Base-by-base conservation (phyloP, 176 grass and related monocot species). In the Triticum aestivum region DNA sequence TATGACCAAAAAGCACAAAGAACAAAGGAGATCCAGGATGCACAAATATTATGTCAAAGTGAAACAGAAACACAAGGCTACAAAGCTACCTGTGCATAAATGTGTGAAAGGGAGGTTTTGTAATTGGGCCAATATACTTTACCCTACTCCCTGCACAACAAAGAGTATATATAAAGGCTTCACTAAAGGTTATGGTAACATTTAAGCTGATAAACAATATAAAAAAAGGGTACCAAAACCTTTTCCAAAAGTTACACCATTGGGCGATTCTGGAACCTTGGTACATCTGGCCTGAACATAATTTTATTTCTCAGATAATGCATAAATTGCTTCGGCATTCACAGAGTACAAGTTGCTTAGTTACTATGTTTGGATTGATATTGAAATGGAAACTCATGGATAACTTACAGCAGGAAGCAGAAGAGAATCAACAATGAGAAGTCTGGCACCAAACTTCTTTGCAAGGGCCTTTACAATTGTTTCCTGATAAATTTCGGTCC, bases 401-500 rank as follows among this genome's bases (percentile, higher is more conserved):
- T 18, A 84, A 87, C 91, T 93, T 90, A 97, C 94, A 80, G 32
- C 41, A 80, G 82, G 88, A 24, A 94, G 75, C 54, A 85, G 12
- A 81, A 93, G 89, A 85, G 91, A 95, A 90, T 95, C 92, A 38
- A 95, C 24, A 33, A 93, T 61, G 59, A 97, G 95, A 64, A 97
- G 66, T 85, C 87, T 94, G 47, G 95, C 87, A 86, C 49, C 80
- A 66, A 90, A 95, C 24, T 95, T 73, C 85, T 95, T 93, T 20
- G 92, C 91, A 65, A 97, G 92, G 21, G 95, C 95, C 89, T 90
- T 97, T 83, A 94, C 52, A 80, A 97, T 83, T 65, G 76, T 89
- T 80, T 97, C 92, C 72, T 91, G 95, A 83, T 95, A 97, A 34
- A 91, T 91, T 86, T 94, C 92, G 13, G 91, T 95, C 27, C 92